Base-by-base conservation (phyloP, 805 yeast genomes). In the Dipodascopsis uninucleata region DNA sequence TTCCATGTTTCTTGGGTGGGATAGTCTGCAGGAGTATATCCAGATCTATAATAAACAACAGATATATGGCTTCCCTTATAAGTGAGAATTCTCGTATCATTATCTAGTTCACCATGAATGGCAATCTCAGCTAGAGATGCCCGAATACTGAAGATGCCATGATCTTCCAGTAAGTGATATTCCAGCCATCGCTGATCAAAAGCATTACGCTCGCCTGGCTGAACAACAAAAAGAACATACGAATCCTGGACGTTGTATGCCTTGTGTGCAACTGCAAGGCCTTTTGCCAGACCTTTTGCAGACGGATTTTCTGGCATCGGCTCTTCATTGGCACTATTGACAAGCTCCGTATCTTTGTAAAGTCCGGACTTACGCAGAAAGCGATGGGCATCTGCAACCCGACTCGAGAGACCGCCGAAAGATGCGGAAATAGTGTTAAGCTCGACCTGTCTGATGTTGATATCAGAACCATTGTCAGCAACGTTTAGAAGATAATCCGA, bases 391-490 rank as follows among this genome's bases (percentile, higher is more conserved):
- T 77, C 71, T 17, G 93, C 84, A 21, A 86, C 90, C 61, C 82
- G 84, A 10, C 87, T 63, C 1, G 95, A 82, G 45, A 93, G 71
- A 0, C 95, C 97, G 17, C 95, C 96, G 69, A 93, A 93, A 1
- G 97, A 89, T 3, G 90, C 96, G 58, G 96, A 84, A 2, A 93
- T 86, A 1, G 98, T 89, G 66, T 93, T 93, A 69, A 90, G 90
- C 64, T 93, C 99, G 40, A 93, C 93, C 65, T 93, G 98, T 61
- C 90, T 89, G 58, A 90, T 82, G 22, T 65, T 62, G 10, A 65
- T 65, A 16, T 43, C 47, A 18, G 66, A 62, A 31, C 73, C 71
- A 36, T 55, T 45, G 22, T 44, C 56, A 26, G 57, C 51, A 16
- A 61, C 53, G n/a, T 49, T 45, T 28, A 79, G 68, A 79, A 93